These are phyloP conservation scores for Xylariomycetidae sp. DNA, from an alignment of 2,329 filamentous ascomycete species.

Conservation along the genomic window DNA sequence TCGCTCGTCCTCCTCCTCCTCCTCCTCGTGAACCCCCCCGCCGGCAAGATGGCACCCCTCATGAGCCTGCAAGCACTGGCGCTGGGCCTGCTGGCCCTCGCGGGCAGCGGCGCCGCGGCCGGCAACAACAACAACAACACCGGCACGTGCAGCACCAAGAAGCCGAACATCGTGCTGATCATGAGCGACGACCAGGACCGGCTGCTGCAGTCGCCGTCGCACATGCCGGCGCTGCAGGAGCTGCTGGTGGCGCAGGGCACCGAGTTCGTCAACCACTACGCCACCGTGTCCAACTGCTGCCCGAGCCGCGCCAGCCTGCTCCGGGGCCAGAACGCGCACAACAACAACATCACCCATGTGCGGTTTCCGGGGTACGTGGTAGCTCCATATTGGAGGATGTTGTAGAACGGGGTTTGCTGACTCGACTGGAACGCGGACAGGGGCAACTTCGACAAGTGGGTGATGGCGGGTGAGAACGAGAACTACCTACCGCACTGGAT, in stretches of 20 bases:
- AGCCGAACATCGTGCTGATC: not conserved
- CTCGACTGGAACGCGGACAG: too few relatives aligned
- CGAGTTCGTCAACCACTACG: not conserved
- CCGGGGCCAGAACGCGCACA: not conserved
- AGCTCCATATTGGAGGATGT: too few relatives aligned
- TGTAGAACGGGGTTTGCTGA: too few relatives aligned
- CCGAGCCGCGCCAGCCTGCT: not conserved
- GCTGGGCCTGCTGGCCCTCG: not conserved
- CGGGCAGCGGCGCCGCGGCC: too few relatives aligned
- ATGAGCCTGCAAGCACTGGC: too few relatives aligned
- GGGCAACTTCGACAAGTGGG: conserved; percentile 15
- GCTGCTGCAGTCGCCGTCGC: not conserved
- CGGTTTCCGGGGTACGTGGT: conserved; percentile 7
- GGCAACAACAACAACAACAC: not conserved
- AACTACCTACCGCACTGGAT: conserved; percentile 14
- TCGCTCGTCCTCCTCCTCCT: too few relatives aligned
- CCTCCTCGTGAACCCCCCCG: too few relatives aligned
- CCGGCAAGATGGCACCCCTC: too few relatives aligned
- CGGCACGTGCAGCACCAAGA: not conserved
- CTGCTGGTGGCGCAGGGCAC: conserved; percentile 2
- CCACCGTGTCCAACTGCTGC: not conserved
- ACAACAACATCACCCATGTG: not conserved
- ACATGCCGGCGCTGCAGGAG: not conserved
- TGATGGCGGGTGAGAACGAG: conserved; percentile 5
- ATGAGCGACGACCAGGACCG: not conserved